These are phyloP conservation scores for Claviceps fusiformis DNA, from an alignment of 2,329 filamentous ascomycete genomes.

Conservation along the genomic window DNA sequence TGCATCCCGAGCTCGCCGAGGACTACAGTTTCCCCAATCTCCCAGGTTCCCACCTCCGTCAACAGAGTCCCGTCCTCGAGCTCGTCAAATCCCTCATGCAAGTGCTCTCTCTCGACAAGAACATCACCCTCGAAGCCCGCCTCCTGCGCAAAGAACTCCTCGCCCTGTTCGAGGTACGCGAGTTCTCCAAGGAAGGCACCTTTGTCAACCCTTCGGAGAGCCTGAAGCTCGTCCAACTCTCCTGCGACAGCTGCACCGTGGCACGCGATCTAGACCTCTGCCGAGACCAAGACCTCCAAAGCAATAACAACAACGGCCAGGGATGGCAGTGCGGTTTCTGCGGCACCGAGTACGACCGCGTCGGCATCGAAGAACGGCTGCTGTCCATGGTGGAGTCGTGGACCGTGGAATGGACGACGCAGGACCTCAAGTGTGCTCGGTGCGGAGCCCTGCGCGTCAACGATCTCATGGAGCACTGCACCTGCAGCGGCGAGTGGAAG, in stretches of 20 bases:
- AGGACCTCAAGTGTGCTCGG: constrained; percentile 70
- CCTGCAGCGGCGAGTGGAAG: constrained; percentile 77
- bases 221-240: constrained; percentile 60
- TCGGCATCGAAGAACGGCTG: constrained; percentile 72
- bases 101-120: constrained; percentile 79
- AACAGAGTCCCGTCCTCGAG: constrained; percentile 64
- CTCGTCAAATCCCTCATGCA: constrained; percentile 90
- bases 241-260: constrained; percentile 83
- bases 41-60: constrained; percentile 49
- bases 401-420: constrained; percentile 69
- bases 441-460: constrained; percentile 68
- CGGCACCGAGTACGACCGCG: constrained; percentile 58
- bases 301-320: constrained; percentile 17
- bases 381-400: constrained; percentile 63
- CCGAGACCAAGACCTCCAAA: constrained; percentile 67
- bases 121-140: constrained; percentile 76
- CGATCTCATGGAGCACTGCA: constrained; percentile 94
- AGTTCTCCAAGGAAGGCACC: constrained; percentile 78
- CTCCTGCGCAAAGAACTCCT: constrained; percentile 81
- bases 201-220: constrained; percentile 76
- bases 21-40: constrained; percentile 80
- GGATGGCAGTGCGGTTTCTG: constrained; percentile 71
- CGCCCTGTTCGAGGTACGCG: constrained; percentile 80
- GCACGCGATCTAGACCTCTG: constrained; percentile 84
- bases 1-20: constrained; percentile 73